Base-by-base conservation (phyloP, 306 rosid species). In the Cucumis melo region DNA sequence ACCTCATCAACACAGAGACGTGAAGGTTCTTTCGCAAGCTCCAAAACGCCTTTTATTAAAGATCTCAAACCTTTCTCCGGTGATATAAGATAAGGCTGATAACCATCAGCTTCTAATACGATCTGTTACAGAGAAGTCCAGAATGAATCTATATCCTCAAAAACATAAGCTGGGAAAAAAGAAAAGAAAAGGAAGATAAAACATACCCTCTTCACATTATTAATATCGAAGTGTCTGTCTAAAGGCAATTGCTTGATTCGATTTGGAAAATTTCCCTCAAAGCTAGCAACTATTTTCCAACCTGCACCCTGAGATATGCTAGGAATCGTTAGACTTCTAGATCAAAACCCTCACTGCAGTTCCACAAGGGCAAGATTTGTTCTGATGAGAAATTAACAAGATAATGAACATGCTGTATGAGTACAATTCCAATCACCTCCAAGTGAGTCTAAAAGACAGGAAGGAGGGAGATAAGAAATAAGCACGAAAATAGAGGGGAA, bases 1-100 rank as follows among this genome's bases (percentile, higher is more conserved):
- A 94, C 99, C 98, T 94, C 99, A 42, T 94, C 97, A 82, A 94
- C 99, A 84, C 97, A 94, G 64, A 94, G 99, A 42, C 93, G 91
- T 14, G 99, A 89, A 79, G 99, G 99, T 57, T 94, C 99, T 84
- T 94, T 94, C 5, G 97, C 98, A 80, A 94, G 99, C 89, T 94
- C 99, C 81, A 94, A 80, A 73, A 94, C 99, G 78, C 93, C 96
- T 87, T 94, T 94, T 77, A 94, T 94, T 75, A 94, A 81, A 56
- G 99, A 94, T 84, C 99, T 87, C 83, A 94, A 86, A 78, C 99
- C 99, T 86, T 94, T 94, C 84, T 92, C 99, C 55, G 99, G 99
- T 61, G 99, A 94, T 79, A 94, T 92, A 80, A 94, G 97, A 87
- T 94, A 92, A 11, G 99, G 99, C 83, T 94, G 99, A 86, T 94